A percentile compares a stretch with the other conserved stretches of the same genome.
These are phyloP conservation scores for Aspergillus bombycis DNA, from an alignment of 2,329 filamentous ascomycete genomes.

Conservation along the genomic window DNA sequence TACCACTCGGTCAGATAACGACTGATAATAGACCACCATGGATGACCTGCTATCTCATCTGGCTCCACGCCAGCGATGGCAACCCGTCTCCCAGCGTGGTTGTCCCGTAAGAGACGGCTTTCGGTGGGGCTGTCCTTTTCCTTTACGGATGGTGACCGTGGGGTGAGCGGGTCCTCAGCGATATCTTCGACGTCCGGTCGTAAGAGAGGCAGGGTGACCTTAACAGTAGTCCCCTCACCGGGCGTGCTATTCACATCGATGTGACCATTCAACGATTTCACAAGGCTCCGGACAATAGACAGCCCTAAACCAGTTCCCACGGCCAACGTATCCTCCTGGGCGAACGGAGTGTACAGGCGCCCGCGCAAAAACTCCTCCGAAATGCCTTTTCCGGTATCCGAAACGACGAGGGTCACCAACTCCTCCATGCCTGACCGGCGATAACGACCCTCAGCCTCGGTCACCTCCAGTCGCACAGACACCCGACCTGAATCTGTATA, in stretches of 20 bases:
- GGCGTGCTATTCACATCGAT: constrained; percentile 60
- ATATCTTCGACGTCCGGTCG: constrained; percentile 29
- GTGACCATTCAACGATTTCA: constrained; percentile 61
- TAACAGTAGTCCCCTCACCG: constrained; percentile 59
- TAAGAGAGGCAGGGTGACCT: constrained; percentile 51
- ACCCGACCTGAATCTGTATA: constrained; percentile 61
- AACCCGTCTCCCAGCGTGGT: constrained; percentile 28
- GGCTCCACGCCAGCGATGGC: constrained; percentile 35
- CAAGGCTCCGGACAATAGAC: constrained; percentile 65
- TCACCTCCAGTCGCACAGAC: constrained; percentile 44
- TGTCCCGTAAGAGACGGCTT: constrained; percentile 29
- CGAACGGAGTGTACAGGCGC: constrained; percentile 60
- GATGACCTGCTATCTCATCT: constrained; percentile 18
- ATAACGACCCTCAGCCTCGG: constrained; percentile 33
- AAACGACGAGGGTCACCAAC: constrained; percentile 51
- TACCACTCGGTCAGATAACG: constrained; percentile 43
- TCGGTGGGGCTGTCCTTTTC: constrained; percentile 28
- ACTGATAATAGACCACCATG: constrained; percentile 31
- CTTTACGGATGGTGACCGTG: constrained; percentile 11
- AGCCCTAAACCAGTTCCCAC: constrained; percentile 59
- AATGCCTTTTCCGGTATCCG: constrained; percentile 69
- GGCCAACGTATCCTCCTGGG: constrained; percentile 64
- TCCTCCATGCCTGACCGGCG: constrained; percentile 38
- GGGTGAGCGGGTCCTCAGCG: constrained; percentile 17
- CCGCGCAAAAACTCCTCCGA: constrained; percentile 63